Evolutionary conservation across 495 filamentous ascomycete species (phyloP).

Genomic region (Tricharina praecox): DNA sequence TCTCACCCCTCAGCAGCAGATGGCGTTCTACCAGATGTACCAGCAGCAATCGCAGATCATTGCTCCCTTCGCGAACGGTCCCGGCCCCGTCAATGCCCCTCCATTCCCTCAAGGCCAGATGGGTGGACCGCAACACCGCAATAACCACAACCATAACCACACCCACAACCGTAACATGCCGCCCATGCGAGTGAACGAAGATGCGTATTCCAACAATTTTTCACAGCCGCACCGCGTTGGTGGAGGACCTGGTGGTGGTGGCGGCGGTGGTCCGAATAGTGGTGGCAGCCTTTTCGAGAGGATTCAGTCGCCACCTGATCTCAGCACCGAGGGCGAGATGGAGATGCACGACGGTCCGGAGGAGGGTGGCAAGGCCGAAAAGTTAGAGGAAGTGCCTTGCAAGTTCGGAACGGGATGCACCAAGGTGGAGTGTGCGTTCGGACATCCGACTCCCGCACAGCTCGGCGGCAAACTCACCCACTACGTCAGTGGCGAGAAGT

Average conservation of each 20-base stretch:
- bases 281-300: conserved; percentile 54
- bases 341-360: conserved; percentile 14
- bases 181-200: conserved; percentile 21
- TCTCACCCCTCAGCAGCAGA: conserved; percentile 51
- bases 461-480: conserved; percentile 55
- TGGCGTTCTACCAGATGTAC: conserved; percentile 66
- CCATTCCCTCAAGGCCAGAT: conserved; percentile 12
- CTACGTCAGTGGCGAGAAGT: conserved; percentile 56
- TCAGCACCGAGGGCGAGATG: conserved; percentile 10
- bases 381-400: conserved; percentile 50
- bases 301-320: conserved; percentile 35
- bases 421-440: conserved; percentile 77
- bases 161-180: conserved; percentile 7
- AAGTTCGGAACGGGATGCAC: conserved; percentile 76
- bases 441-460: conserved; percentile 84
- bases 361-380: conserved; percentile 11
- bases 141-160: conserved; percentile 3
- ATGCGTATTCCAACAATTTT: conserved; percentile 23
- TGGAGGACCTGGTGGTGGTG: neutral
- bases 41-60: conserved; percentile 85
- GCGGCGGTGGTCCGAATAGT: too few species aligned
- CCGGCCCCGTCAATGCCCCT: neutral
- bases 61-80: conserved; percentile 38
- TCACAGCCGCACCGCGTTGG: conserved; percentile 20
- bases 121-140: neutral